Evolutionary conservation across 2,329 filamentous ascomycete genomes (phyloP), one percentile per base, ranked within the genome.

Genomic region (Endoconidiophora polonica): DNA sequence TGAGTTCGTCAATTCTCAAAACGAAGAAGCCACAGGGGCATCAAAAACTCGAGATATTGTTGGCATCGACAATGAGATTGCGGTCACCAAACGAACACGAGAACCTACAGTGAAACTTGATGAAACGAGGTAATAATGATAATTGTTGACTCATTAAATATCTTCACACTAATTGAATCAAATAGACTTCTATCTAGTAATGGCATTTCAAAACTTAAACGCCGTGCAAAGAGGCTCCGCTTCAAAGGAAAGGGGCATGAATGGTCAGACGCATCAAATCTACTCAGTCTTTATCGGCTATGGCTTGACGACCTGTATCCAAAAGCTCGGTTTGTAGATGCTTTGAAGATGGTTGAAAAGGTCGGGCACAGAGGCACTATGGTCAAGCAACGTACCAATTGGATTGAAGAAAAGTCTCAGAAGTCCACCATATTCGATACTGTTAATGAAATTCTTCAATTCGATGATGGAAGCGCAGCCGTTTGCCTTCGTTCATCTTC

Each of bases 281-380:
- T 98, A 22, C 72, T 98, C 44, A 86, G 84, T 22, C 85, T 93
- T 61, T 98, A 96, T 61, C 91, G 96, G 62, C 66, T 94, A 50
- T 98, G 91, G 91, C 81, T 98, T 2, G 90, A 98, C 64, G 87
- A 95, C 60, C 71, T 98, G 10, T 98, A 88, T 60, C 91, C 91
- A 10, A 87, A 93, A 60, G 91, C 90, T 4, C 90, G 87, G 59
- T 98, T 98, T 59, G 75, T 84, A 44, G 91, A 98, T 59, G 91
- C 84, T 2, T 69, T 96, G 5, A 68, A 73, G 38, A 94, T 96
- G 69, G 85, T 96, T 2, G 91, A 98, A 63, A 95, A 94, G 65
- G 72, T 86, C 0, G 91, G 91, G 1, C 91, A 95, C 64, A 86
- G 82, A 58, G 88, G 84, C 61, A 71, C 73, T 12, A 73, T 96